Evolutionary conservation across 2,329 filamentous ascomycete genomes (phyloP).

Genomic region (Aspergillus tanneri): DNA sequence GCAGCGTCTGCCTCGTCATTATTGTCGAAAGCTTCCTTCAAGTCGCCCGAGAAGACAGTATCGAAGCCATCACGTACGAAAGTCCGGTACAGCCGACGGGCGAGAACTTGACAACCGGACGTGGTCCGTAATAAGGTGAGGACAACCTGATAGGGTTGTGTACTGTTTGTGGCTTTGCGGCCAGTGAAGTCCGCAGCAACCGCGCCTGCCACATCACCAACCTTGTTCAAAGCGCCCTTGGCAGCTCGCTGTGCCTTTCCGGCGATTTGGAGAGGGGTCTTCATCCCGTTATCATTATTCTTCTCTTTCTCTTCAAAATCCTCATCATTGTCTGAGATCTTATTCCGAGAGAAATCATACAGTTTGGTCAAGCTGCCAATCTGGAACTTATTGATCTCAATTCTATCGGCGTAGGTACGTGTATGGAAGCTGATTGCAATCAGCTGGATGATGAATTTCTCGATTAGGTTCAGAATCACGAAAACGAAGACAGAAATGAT

Average conservation of each 20-base stretch:
- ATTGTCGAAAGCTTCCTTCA: slow-evolving; percentile 74
- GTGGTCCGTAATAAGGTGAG: slow-evolving; percentile 72
- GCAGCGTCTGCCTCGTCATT: slow-evolving; percentile 85
- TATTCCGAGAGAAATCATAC: slow-evolving; percentile 63
- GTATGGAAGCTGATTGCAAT: slow-evolving; percentile 92
- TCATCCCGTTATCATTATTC: slow-evolving; percentile 54
- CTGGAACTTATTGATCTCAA: slow-evolving; percentile 89
- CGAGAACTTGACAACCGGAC: slow-evolving; percentile 74
- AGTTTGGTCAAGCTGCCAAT: slow-evolving; percentile 67
- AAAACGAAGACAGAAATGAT: slow-evolving; percentile 82
- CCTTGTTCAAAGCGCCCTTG: slow-evolving; percentile 71
- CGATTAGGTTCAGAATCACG: slow-evolving; percentile 74
- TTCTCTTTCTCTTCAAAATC: slow-evolving; percentile 66
- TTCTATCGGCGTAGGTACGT: slow-evolving; percentile 84
- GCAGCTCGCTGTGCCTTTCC: slow-evolving; percentile 71
- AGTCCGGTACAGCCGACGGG: slow-evolving; percentile 82
- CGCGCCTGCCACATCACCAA: slow-evolving; percentile 80
- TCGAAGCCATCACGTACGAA: slow-evolving; percentile 74
- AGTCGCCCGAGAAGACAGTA: slow-evolving; percentile 73
- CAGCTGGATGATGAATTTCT: slow-evolving; percentile 92
- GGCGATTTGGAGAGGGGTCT: slow-evolving; percentile 72
- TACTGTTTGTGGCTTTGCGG: slow-evolving; percentile 63
- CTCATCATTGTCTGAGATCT: slow-evolving; percentile 68
- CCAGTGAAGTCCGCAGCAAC: slow-evolving; percentile 93
- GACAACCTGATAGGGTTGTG: slow-evolving; percentile 81